A percentile compares a stretch with the other conserved stretches of the same genome.
These are phyloP conservation scores for Pichia sp. DNA, from an alignment of 1,139 yeast genomes.

Conservation along the genomic window DNA sequence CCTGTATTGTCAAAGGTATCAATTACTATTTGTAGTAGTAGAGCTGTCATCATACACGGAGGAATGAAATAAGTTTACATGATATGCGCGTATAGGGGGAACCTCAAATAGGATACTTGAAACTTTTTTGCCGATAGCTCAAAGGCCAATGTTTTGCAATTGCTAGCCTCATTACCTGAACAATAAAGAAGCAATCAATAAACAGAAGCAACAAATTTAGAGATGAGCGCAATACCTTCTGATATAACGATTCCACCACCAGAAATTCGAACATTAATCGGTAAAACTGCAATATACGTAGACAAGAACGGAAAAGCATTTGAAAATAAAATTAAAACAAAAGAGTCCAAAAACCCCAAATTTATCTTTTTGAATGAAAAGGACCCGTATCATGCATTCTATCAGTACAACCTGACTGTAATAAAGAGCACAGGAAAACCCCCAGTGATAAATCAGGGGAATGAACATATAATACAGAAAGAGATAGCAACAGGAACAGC, in stretches of 20 bases:
- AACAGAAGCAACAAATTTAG: neutral
- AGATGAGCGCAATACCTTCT: conserved; percentile 33
- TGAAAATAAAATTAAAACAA: conserved; percentile 52
- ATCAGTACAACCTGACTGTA: conserved; percentile 34
- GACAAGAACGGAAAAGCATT: conserved; percentile 62
- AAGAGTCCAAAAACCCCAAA: conserved; percentile 46
- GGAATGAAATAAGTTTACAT: no score
- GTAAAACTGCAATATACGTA: conserved; percentile 71
- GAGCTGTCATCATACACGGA: no score
- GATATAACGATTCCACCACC: conserved; percentile 53
- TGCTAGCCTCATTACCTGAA: no score
- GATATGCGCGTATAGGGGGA: no score
- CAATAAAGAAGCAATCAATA: no score
- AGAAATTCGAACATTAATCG: conserved; percentile 53
- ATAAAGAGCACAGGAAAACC: conserved; percentile 8
- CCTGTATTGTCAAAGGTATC: no score
- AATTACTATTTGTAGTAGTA: no score
- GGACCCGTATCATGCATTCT: conserved; percentile 57
- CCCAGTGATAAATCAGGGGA: conserved; percentile 4
- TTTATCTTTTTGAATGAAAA: conserved; percentile 57
- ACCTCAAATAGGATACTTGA: no score
- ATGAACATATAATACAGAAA: neutral
- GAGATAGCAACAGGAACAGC: conserved; percentile 28
- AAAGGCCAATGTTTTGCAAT: no score
- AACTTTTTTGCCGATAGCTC: no score